Base-by-base conservation (phyloP, 495 filamentous ascomycete genomes). In the Cercophora scortea region DNA sequence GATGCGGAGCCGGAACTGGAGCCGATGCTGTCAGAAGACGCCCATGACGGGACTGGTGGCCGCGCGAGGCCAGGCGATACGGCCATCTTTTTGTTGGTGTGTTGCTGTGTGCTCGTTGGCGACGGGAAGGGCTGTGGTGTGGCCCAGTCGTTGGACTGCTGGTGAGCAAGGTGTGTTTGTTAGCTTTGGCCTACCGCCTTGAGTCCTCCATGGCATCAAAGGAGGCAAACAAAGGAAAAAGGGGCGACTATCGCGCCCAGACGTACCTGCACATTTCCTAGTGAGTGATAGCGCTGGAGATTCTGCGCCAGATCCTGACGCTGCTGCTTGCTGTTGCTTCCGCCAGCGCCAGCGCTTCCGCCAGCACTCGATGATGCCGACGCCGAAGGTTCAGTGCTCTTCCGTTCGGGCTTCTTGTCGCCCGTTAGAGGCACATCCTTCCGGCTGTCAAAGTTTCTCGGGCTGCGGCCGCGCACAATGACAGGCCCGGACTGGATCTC, bases 401-500 rank as follows among this genome's bases (percentile, higher is more conserved):
- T 59, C 48, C 60, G 50, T 12, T 62, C 62, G 15, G 60, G 44
- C 18, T 70, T 69, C 66, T 69, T 71, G 5, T 73, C 71, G 0
- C 72, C 79, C 41, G 72, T 81, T 17, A 87, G 69, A 6, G 81
- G 80, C 12, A 85, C 77, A 60, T 87, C 84, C 56, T 82, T 82
- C 42, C 82, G 73, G 32, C 78, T 79, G 57, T 86, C 82, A 57
- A 87, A 87, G 61, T 86, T 87, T 40, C 82, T 68, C 12, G 84
- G 84, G 58, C 81, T 85, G 36, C 84, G 70, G 10, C 83, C 84
- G 33, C 84, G 73, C 34, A 87, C 84, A 64, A 87, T 85, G 17
- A 87, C 83, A 13, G 84, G 76, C 0, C 80, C 81, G 13, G 80
- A 83, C 49, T 77, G 77, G 3, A 83, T 76, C 60, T 87, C 83